phyloP scores from a whole-genome alignment of 495 filamentous ascomycete genomes.

The Penicillium atrosanguineum region DNA sequence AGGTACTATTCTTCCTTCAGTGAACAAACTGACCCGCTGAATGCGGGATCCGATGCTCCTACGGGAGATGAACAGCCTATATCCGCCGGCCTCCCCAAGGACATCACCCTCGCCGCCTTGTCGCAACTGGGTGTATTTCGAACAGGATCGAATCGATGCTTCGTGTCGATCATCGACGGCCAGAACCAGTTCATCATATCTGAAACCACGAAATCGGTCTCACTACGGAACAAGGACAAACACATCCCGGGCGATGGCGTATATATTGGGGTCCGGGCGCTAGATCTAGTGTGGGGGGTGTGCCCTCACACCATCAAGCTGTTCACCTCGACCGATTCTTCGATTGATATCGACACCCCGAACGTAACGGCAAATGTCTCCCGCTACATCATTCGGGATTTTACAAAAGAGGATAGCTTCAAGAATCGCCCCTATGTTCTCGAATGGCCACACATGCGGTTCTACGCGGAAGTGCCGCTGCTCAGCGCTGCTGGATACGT shows the following conservation, averaged over 20 bases:
- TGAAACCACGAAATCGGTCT: constrained; percentile 54
- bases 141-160: constrained; percentile 47
- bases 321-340: constrained; percentile 6
- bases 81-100: constrained; percentile 32
- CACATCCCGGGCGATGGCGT: constrained; percentile 31
- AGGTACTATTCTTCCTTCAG: no score
- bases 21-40: no score
- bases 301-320: constrained; percentile 44
- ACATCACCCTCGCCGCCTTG: constrained; percentile 58
- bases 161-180: constrained; percentile 59
- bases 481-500: no score
- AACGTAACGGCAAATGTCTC: background rate
- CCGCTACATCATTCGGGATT: no score
- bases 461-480: no score
- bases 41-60: background rate
- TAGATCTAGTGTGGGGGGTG: constrained; percentile 39
- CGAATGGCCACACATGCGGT: no score
- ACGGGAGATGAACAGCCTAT: constrained; percentile 9
- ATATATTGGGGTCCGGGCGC: constrained; percentile 39
- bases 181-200: constrained; percentile 57
- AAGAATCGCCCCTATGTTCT: no score
- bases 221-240: constrained; percentile 32
- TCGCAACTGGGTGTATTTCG: constrained; percentile 57
- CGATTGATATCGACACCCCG: constrained; percentile 13
- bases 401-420: no score